Percentiles rank a stretch among this genome's conserved stretches.
Conservation (phyloP, 2,329 filamentous ascomycete genomes). For the Paradendryphiella salina region DNA sequence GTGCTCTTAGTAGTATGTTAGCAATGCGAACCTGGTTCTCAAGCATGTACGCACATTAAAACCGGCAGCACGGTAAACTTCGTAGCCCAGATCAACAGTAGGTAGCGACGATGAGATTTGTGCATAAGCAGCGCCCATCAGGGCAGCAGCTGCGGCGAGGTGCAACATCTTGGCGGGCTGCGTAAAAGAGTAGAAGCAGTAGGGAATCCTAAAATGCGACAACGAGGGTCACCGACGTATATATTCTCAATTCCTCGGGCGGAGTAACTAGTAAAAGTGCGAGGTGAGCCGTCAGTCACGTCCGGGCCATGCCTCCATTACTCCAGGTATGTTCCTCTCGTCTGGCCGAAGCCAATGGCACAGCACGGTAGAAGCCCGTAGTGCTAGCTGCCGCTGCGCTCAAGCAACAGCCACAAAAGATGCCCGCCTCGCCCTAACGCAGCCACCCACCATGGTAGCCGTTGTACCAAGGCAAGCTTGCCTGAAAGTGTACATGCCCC, state of each 20-base stretch:
- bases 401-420: slow-evolving; percentile 1
- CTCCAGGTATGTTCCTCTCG: slow-evolving; percentile 1
- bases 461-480: not conserved
- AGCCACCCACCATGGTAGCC: slow-evolving; percentile 1
- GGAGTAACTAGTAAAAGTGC: not conserved
- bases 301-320: slow-evolving; percentile 4
- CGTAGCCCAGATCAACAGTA: slow-evolving; percentile 59
- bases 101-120: slow-evolving; percentile 43
- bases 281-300: not conserved
- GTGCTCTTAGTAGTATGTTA: slow-evolving; percentile 35
- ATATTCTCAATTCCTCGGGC: not conserved
- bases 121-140: slow-evolving; percentile 29
- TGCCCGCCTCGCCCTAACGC: slow-evolving; percentile 2
- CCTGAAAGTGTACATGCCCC: slow-evolving; percentile 1
- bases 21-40: not conserved
- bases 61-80: slow-evolving; percentile 53
- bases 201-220: not conserved
- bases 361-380: not conserved
- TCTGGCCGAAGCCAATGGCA: slow-evolving; percentile 4
- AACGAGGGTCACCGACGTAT: not conserved
- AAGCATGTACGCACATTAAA: slow-evolving; percentile 48
- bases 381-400: slow-evolving; percentile 1
- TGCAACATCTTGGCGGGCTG: slow-evolving; percentile 25
- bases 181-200: not conserved
- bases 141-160: slow-evolving; percentile 24